Percentiles rank a stretch among this genome's conserved stretches.
Evolutionary conservation across 2,329 filamentous ascomycete genomes (phyloP).

Genomic region (Aaosphaeria pasadenensis): DNA sequence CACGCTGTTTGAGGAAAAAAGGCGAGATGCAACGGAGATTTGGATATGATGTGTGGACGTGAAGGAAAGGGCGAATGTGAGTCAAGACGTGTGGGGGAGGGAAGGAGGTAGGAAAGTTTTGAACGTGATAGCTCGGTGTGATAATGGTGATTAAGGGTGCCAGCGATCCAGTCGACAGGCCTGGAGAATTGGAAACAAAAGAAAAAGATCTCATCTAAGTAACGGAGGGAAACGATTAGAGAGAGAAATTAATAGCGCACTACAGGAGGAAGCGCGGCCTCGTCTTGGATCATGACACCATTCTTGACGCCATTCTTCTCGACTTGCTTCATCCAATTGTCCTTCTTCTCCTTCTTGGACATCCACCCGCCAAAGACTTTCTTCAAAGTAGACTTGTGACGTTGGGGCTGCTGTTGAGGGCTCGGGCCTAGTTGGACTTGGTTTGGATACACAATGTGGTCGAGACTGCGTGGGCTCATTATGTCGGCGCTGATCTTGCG

Average conservation of each 20-base stretch:
- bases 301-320: conserved; percentile 40
- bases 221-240: background rate
- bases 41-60: too few relatives aligned
- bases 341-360: conserved; percentile 36
- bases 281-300: conserved; percentile 35
- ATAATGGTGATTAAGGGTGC: too few relatives aligned
- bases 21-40: too few relatives aligned
- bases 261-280: conserved; percentile 24
- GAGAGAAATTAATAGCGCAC: conserved; percentile 25
- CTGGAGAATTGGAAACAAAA: too few relatives aligned
- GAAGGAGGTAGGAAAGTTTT: too few relatives aligned
- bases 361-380: conserved; percentile 35
- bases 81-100: too few relatives aligned
- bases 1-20: too few relatives aligned
- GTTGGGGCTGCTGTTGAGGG: conserved; percentile 11
- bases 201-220: too few relatives aligned
- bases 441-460: conserved; percentile 5
- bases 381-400: conserved; percentile 31
- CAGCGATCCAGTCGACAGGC: too few relatives aligned
- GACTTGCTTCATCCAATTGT: conserved; percentile 42
- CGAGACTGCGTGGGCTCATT: conserved; percentile 3
- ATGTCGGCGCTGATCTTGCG: conserved; percentile 31
- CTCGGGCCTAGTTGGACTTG: conserved; percentile 1
- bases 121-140: too few relatives aligned
- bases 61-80: too few relatives aligned